Evolutionary conservation across 2,329 filamentous ascomycete genomes (phyloP), one percentile per base, ranked within the genome.

Genomic region (Fusarium sp.): DNA sequence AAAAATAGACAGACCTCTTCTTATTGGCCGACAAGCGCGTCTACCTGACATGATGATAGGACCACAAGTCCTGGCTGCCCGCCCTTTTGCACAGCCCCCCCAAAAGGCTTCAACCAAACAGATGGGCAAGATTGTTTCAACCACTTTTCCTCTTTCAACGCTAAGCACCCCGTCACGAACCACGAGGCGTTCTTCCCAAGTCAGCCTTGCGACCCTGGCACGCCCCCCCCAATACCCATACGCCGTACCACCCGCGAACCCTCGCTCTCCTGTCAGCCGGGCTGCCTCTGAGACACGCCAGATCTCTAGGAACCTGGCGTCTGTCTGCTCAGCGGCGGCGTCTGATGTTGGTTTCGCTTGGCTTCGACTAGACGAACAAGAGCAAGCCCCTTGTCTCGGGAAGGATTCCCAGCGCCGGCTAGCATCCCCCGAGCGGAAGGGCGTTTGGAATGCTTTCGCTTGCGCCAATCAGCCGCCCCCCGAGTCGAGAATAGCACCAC

Each of bases 11-110:
- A 57, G 25, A 8, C 13, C 5, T 6, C 4, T 4, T 20, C 1
- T 50, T 2, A 77, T 78, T 78, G 69, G 77, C 22, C 52, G 18
- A 59, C 77, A 77, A 66, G 72, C 76, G 77, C 77, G 77, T 66
- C 52, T 58, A 52, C 47, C 47, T 52, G 47, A 52, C 47, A 27
- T 25, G 47, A 59, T 76, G 71, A 72, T 66, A 57, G 31, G 29
- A 52, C 54, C 62, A 66, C 56, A 69, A 35, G 36, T 62, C 61
- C 14, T 70, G 36, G 40, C 40, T 42, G 16, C 16, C 66, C 27
- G 56, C 64, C 61, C 52, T 38, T 45, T 29, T 69, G 68, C 76
- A 78, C 75, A 69, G 77, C 77, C 77, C 58, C 54, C 59, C 27
- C 40, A 33, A 29, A 31, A 36, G 20, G 65, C 59, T 66, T 62